Evolutionary conservation across 441 rosid species (phyloP), one percentile per base, ranked within the genome.

Genomic region (Aleurites moluccanus): DNA sequence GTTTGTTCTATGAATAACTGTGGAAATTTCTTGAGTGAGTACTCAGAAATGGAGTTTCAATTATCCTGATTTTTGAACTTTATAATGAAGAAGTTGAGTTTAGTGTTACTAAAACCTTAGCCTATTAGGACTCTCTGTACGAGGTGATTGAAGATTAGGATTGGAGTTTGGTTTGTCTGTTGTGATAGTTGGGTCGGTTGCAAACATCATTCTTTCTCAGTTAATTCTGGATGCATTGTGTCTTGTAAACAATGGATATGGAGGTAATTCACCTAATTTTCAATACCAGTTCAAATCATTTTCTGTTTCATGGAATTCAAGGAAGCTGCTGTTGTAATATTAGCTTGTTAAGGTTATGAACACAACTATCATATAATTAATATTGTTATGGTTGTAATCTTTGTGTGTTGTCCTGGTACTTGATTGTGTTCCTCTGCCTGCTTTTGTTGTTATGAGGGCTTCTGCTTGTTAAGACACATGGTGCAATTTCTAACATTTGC

Each of bases 401-500:
- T 10, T 38, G 49, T 64, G 38, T 28, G 6, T 16, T 63, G n/a
- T 47, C 25, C 28, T n/a, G 50, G 50, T 64, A 40, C 49, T 9
- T 64, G 68, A 64, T 64, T 64, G 49, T 59, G 9, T 13, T 56
- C 13, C 56, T 71, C 52, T 71, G 55, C 25, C 55, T 45, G 33
- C 64, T 27, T 23, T 21, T 55, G 21, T 56, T 15, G n/a, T 45
- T n/a, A 60, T n/a, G 56, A 47, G 67, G 44, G 23, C 27, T 61
- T 60, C 10, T 14, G 9, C 13, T 40, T 20, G 75, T 61, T 66
- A 21, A 44, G 13, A 47, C 68, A 30, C 27, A 45, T 62, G 21
- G 75, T 62, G 57, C 67, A 59, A 63, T 45, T 33, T 52, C 18
- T 74, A 50, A 68, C 44, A 70, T 28, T 45, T 65, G 28, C 62